A percentile compares a stretch with the other conserved stretches of the same genome.
phyloP scores from a whole-genome alignment of 176 grass and related monocot genomes.

The Carex parvula region DNA sequence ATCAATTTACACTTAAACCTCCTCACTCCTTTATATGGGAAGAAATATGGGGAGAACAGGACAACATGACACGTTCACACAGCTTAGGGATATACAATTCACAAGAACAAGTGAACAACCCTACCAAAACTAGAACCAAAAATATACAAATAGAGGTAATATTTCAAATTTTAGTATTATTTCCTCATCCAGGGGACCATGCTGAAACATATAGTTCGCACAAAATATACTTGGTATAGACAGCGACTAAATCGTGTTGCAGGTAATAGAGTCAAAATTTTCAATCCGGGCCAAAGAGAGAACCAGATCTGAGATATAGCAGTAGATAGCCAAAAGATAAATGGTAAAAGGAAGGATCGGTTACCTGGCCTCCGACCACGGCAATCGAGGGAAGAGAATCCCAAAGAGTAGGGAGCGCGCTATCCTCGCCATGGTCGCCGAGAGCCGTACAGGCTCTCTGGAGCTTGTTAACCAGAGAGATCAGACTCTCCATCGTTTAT shows the following conservation, averaged over 20 bases:
- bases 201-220: conserved; percentile 4
- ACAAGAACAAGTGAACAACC: background rate
- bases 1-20: background rate
- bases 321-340: background rate
- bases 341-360: background rate
- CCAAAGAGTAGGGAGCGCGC: conserved; percentile 85
- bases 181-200: conserved; percentile 33
- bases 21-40: background rate
- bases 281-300: background rate
- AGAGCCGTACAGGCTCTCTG: conserved; percentile 89
- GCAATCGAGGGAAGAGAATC: conserved; percentile 86
- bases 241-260: background rate
- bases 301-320: conserved; percentile 38
- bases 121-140: background rate
- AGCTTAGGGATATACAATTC: background rate
- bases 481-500: conserved; percentile 68
- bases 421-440: conserved; percentile 85
- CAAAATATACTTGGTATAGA: background rate
- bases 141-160: background rate
- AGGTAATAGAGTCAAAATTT: background rate
- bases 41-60: background rate
- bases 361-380: conserved; percentile 88
- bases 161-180: conserved; percentile 21
- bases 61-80: background rate
- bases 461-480: conserved; percentile 86